Percentiles rank a stretch among this genome's conserved stretches.
Evolutionary conservation across 768 basidiomycete species (phyloP).

Genomic region (Hydnum rufescens): DNA sequence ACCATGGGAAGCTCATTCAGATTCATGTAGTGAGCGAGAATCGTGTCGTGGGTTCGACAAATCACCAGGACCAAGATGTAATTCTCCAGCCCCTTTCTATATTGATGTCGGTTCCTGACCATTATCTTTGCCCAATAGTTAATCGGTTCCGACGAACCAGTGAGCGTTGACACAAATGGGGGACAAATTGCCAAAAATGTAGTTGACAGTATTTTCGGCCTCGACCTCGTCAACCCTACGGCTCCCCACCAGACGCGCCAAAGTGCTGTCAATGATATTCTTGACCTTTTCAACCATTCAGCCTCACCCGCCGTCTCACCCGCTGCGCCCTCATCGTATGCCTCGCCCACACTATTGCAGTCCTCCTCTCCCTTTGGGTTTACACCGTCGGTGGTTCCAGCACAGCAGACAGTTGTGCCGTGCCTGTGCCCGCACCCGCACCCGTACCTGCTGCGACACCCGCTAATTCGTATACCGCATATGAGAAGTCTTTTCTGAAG

Average conservation of each 20-base stretch:
- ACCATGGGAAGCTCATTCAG: background rate
- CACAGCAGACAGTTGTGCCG: slow-evolving; percentile 7
- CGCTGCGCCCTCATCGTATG: slow-evolving; percentile 12
- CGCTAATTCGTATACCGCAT: slow-evolving; percentile 61
- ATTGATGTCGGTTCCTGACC: no score
- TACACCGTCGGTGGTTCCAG: slow-evolving; percentile 15
- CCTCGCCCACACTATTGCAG: slow-evolving; percentile 18
- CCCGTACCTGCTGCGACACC: slow-evolving; percentile 28
- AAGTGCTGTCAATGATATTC: slow-evolving; percentile 69
- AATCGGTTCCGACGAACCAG: no score
- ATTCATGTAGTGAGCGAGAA: slow-evolving; percentile 64
- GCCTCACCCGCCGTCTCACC: slow-evolving; percentile 18
- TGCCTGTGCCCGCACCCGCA: slow-evolving; percentile 16
- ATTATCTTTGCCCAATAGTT: no score
- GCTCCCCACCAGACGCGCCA: slow-evolving; percentile 23
- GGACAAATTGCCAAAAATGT: slow-evolving; percentile 70
- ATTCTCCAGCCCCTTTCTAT: no score
- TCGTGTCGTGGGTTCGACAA: slow-evolving; percentile 84
- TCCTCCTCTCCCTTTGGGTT: slow-evolving; percentile 8
- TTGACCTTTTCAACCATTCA: slow-evolving; percentile 55
- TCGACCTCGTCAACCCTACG: no score
- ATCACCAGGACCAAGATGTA: slow-evolving; percentile 47
- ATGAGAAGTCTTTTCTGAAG: slow-evolving; percentile 78
- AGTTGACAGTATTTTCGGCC: slow-evolving; percentile 89
- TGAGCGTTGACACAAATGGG: no score